Evolutionary conservation across 2,329 filamentous ascomycete species (phyloP), one percentile per base, ranked within the genome.

Genomic region (Arthrobotrys entomopaga): DNA sequence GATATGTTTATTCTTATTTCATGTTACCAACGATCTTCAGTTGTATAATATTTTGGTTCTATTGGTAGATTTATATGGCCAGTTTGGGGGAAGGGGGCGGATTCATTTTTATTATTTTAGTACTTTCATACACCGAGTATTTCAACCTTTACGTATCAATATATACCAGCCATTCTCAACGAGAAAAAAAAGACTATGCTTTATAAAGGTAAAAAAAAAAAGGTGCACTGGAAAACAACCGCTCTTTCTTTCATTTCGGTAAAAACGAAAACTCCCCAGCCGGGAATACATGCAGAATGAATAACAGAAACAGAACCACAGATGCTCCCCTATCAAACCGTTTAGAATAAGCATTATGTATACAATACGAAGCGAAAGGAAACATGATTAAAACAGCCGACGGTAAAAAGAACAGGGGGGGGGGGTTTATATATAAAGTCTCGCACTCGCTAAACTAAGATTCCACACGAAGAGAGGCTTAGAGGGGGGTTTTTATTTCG

Each of bases 31-130:
- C 19, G 16, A n/a, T 19, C 29, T 49, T 29, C 38, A 49, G 40
- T 29, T 60, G 57, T 60, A 60, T 49, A 34, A 60, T 60, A 60
- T 60, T 60, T 60, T 6, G 20, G 19, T 22, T 22, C 46, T 11
- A 34, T 20, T 50, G 46, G 1, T 50, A 22, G 46, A 50, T 50
- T 49, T 50, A 20, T 50, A 22, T 19, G n/a, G 13, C 5, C 8
- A 19, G 8, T 50, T 22, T 50, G 19, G 46, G 20, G 19, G 16
- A 24, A 40, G 34, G 34, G 42, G 42, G n/a, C 42, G 10, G 29
- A 1, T 34, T 34, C 1, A 7, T 34, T 7, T 5, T 46, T 5
- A 46, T 7, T n/a, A 46, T 46, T n/a, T n/a, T 7, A 46, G 42
- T 13, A 46, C 11, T 46, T 46, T 46, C 42, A 46, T 46, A 10